Base-by-base conservation (phyloP, 2,329 filamentous ascomycete genomes). In the Zymoseptoria pseudotritici region DNA sequence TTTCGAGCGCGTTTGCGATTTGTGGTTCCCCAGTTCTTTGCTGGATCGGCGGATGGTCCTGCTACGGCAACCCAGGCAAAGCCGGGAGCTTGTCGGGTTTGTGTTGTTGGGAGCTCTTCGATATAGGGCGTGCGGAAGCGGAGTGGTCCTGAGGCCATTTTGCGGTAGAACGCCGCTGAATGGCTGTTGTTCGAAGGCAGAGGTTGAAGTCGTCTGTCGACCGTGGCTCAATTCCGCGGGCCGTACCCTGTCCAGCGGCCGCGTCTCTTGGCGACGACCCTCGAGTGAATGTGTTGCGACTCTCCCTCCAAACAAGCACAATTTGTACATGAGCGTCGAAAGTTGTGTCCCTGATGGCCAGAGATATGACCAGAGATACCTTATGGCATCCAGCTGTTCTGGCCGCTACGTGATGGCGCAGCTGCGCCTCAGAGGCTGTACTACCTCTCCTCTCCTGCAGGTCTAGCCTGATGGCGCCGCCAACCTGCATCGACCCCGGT, bases 51-150 rank as follows among this genome's bases (percentile, higher is more conserved):
- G 58, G 84, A 81, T 58, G 83, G 80, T 74, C 82, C 72, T 17
- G 83, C 86, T 71, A 96, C 90, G 29, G 91, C 86, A 1, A 97
- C 90, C 73, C 96, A 96, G 11, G 91, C 91, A 88, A 91, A 97
- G 70, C 93, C 93, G 0, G 93, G 91, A 1, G 90, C 89, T 17
- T 85, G 86, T 62, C 85, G 85, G 19, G 71, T 70, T 26, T 85
- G 79, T 70, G 84, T 86, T 60, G 77, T 78, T 42, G 90, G 89
- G 59, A 97, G 79, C 67, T 96, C 88, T 75, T 95, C 86, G 69
- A 97, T 90, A 69, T 89, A 88, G 66, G 83, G 83, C 81, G 86
- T 86, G 17, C 68, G 66, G 59, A 73, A 73, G 19, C 70, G 68
- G 10, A 73, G 63, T 17, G 67, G 63, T 54, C 65, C 63, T 29